Base-by-base conservation (phyloP, 1,139 yeast genomes). In the Hansenula sp. region DNA sequence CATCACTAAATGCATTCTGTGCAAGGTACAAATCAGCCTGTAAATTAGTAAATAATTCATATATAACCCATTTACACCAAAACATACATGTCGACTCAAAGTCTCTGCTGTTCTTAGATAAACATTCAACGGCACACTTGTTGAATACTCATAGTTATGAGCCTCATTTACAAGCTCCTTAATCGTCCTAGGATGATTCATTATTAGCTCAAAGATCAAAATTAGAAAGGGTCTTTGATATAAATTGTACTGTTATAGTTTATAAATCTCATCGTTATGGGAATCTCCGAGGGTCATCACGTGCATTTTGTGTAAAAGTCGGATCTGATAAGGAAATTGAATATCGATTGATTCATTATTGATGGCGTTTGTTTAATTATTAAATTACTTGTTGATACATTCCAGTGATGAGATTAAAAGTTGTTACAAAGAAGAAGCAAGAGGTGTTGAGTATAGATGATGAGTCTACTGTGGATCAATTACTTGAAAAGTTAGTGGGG, bases 21-120 rank as follows among this genome's bases (percentile, higher is more conserved):
- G 51, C 44, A 19, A 64, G 62, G 53, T 69, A 75, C 14, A 68
- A 56, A 29, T 63, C 62, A 0, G 79, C 80, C 64, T 77, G 65
- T n/a, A 10, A 4, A 10, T 1, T 9, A 16, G 20, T 32, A 36
- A 40, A 36, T 41, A 20, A 4, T 13, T 3, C 7, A 7, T 27
- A 22, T 13, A 6, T 27, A 9, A 65, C 50, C 22, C 70, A 51
- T 12, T 68, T 60, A 53, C 17, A 75, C 7, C 14, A 11, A 29
- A 14, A 28, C 75, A 60, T 41, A 51, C 57, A 37, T 53, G 56
- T 36, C 52, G 46, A 18, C 46, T 43, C 19, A 53, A 38, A 20
- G 44, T 52, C 20, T 46, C 50, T 6, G 58, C 57, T 4, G 58
- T 53, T 40, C 74, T 64, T 14, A 73, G 48, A 69, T 79, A 74